Conservation (phyloP, 169 alveolate genomes). For the Cryptosporidium meleagridis region DNA sequence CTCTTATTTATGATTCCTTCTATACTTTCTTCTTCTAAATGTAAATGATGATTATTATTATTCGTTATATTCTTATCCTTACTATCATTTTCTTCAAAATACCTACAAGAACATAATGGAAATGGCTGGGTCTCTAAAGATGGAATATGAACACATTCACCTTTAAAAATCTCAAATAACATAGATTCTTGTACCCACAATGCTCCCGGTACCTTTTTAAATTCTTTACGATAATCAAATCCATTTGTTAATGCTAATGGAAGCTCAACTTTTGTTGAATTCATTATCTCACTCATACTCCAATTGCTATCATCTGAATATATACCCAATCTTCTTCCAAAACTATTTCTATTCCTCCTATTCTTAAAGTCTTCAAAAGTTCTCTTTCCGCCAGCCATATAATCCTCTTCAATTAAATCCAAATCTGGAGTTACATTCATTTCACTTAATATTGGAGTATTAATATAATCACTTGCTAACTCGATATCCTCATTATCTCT, state of each 20-base stretch:
- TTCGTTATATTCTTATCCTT: background rate
- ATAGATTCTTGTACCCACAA: conserved; percentile 34
- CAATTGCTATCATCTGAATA: conserved; percentile 14
- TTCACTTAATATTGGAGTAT: background rate
- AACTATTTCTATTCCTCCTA: background rate
- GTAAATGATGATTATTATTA: background rate
- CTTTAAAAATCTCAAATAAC: background rate
- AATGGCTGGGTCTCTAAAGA: conserved; percentile 56
- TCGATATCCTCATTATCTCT: background rate
- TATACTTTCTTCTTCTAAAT: too few species aligned
- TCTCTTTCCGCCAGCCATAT: background rate
- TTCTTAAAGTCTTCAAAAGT: background rate
- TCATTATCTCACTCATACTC: background rate
- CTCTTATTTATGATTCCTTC: background rate
- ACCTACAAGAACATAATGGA: conserved; percentile 71
- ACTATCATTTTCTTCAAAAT: conserved; percentile 14
- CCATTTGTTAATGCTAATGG: conserved; percentile 53
- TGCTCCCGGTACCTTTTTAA: conserved; percentile 7
- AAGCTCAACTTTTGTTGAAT: background rate
- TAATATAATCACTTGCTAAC: background rate
- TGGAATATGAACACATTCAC: conserved; percentile 45
- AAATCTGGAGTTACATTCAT: background rate
- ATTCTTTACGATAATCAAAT: conserved; percentile 55
- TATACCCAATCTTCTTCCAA: background rate
- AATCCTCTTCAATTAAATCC: background rate